A percentile compares a stretch with the other conserved stretches of the same genome.
Evolutionary conservation across 768 basidiomycete genomes (phyloP).

Genomic region (Tulasnella sp.): DNA sequence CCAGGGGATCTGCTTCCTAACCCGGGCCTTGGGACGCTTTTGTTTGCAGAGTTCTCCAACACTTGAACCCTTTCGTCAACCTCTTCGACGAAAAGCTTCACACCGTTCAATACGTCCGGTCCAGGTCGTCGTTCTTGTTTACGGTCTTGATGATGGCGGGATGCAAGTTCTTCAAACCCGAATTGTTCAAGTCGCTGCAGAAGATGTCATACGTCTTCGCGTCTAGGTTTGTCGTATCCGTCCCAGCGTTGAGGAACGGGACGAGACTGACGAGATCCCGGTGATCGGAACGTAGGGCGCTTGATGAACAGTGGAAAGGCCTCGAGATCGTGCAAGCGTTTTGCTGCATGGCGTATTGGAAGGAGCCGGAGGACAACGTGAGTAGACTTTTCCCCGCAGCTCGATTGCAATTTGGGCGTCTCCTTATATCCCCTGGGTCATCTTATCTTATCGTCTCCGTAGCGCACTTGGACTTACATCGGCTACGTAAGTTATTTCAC

Average conservation of each 20-base stretch:
- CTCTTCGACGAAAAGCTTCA: slow-evolving; percentile 86
- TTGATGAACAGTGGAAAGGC: slow-evolving; percentile 70
- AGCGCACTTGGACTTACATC: slow-evolving; percentile 85
- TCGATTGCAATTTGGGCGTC: not conserved
- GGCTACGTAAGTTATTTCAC: slow-evolving; percentile 47
- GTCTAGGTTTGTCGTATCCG: not conserved
- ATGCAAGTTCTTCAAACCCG: slow-evolving; percentile 75
- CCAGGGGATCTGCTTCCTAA: not conserved
- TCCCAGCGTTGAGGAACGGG: not conserved
- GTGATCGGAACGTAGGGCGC: slow-evolving; percentile 53
- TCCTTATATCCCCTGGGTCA: not conserved
- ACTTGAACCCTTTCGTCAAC: slow-evolving; percentile 85
- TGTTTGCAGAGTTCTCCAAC: slow-evolving; percentile 56
- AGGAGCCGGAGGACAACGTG: slow-evolving; percentile 79
- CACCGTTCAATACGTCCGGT: slow-evolving; percentile 72
- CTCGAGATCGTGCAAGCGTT: slow-evolving; percentile 89
- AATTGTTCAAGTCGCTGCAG: slow-evolving; percentile 63
- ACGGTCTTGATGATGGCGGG: slow-evolving; percentile 79
- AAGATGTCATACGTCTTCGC: slow-evolving; percentile 60
- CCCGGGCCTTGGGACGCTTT: not conserved
- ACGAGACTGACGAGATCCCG: not conserved
- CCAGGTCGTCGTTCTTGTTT: slow-evolving; percentile 76
- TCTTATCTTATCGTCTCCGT: slow-evolving; percentile 21
- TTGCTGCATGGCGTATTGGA: slow-evolving; percentile 88
- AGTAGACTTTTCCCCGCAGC: slow-evolving; percentile 29